A percentile compares a stretch with the other conserved stretches of the same genome.
Conservation (phyloP, 2,329 filamentous ascomycete species). For the Elsinoe perseae region DNA sequence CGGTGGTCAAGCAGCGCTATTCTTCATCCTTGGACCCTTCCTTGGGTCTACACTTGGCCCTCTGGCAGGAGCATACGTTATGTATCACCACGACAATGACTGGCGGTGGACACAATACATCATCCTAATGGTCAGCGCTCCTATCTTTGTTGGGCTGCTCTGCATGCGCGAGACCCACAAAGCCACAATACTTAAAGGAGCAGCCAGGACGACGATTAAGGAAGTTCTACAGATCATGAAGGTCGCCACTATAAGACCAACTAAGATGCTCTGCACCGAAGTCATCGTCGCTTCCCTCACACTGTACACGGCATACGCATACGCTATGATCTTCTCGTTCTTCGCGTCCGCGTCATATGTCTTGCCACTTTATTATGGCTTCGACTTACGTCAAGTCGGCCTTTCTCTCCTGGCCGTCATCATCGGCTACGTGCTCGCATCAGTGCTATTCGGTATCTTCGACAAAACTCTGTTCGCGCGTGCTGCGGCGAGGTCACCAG, state of each 20-base stretch:
- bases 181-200: slow-evolving; percentile 50
- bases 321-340: slow-evolving; percentile 34
- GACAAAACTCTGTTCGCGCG: slow-evolving; percentile 32
- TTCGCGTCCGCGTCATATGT: slow-evolving; percentile 31
- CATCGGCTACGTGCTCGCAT: slow-evolving; percentile 47
- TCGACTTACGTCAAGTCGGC: slow-evolving; percentile 27
- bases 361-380: slow-evolving; percentile 26
- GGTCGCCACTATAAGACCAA: slow-evolving; percentile 30
- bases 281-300: slow-evolving; percentile 33
- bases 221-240: slow-evolving; percentile 30
- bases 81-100: background rate
- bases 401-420: slow-evolving; percentile 42
- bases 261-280: slow-evolving; percentile 31
- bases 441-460: slow-evolving; percentile 31
- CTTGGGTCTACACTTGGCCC: slow-evolving; percentile 24
- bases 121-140: slow-evolving; percentile 54
- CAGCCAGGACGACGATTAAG: slow-evolving; percentile 51
- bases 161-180: slow-evolving; percentile 59
- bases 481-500: slow-evolving; percentile 34
- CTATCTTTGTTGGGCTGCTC: slow-evolving; percentile 54
- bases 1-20: slow-evolving; percentile 25
- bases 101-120: slow-evolving; percentile 71
- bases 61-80: slow-evolving; percentile 20
- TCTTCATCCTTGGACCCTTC: slow-evolving; percentile 27
- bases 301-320: slow-evolving; percentile 34